These are phyloP conservation scores for Plasmodium cynomolgi DNA, from an alignment of 169 alveolate genomes.

Conservation along the genomic window DNA sequence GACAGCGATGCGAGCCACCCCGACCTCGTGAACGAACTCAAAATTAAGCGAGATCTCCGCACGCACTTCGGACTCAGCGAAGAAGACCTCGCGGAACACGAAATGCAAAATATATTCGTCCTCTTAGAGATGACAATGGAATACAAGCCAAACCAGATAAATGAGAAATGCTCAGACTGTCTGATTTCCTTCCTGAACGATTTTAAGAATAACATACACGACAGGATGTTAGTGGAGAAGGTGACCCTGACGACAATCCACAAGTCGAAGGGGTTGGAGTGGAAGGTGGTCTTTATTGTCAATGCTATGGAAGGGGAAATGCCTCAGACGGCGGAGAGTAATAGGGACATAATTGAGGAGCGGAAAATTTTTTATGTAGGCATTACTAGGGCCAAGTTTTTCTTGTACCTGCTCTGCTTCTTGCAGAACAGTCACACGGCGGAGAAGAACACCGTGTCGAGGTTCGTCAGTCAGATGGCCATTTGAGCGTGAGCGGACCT, in stretches of 20 bases:
- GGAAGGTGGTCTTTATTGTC: conserved; percentile 86
- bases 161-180: conserved; percentile 41
- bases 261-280: conserved; percentile 88
- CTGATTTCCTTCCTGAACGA: conserved; percentile 39
- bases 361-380: conserved; percentile 89
- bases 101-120: conserved; percentile 43
- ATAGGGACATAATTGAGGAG: conserved; percentile 82
- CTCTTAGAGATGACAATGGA: conserved; percentile 33
- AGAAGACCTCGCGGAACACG: conserved; percentile 13
- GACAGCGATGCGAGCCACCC: not conserved
- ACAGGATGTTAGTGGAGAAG: conserved; percentile 76
- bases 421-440: conserved; percentile 25
- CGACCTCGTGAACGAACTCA: not conserved
- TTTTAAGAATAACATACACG: conserved; percentile 55
- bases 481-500: not conserved
- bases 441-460: conserved; percentile 54
- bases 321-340: conserved; percentile 65
- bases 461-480: conserved; percentile 48
- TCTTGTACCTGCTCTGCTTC: conserved; percentile 31
- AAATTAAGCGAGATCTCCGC: conserved; percentile 28
- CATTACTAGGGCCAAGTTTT: conserved; percentile 84
- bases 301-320: conserved; percentile 81
- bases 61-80: conserved; percentile 24
- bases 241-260: conserved; percentile 87
- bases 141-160: conserved; percentile 8